Conservation (phyloP, 441 rosid species). For the Gossypium trilobum region DNA sequence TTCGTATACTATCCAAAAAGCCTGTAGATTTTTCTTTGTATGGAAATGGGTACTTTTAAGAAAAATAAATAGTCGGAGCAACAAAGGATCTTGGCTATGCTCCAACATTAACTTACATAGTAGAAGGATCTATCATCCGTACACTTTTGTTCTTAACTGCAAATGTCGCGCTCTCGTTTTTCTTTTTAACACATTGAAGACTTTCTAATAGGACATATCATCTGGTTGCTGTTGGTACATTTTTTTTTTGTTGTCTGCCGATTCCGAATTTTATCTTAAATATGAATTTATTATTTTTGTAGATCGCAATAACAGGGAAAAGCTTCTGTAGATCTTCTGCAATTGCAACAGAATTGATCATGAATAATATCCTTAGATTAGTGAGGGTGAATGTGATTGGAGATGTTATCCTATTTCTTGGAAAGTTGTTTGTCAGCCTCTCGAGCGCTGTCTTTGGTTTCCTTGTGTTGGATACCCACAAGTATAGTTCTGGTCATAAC, state of each 20-base stretch:
- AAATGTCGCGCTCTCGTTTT: not conserved
- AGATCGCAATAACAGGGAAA: constrained; percentile 92
- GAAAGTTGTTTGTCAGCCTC: constrained; percentile 90
- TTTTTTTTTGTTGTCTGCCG: not conserved
- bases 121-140: not conserved
- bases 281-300: constrained; percentile 19
- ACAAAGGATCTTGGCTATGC: not conserved
- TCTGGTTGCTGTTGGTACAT: constrained; percentile 5
- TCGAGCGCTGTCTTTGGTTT: constrained; percentile 76
- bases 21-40: not conserved
- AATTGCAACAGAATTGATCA: constrained; percentile 78
- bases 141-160: not conserved
- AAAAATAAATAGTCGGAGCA: not conserved
- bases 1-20: not conserved
- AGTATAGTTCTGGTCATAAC: constrained; percentile 58
- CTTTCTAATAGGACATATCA: not conserved
- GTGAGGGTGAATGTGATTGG: constrained; percentile 93
- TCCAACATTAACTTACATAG: not conserved
- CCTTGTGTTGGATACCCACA: constrained; percentile 89
- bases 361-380: constrained; percentile 75
- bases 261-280: not conserved
- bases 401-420: constrained; percentile 80
- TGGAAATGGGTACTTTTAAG: not conserved
- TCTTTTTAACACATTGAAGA: not conserved
- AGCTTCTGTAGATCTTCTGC: constrained; percentile 81